Evolutionary conservation across 495 filamentous ascomycete genomes (phyloP), one percentile per base, ranked within the genome.

Genomic region (Penicillium crystallinum): DNA sequence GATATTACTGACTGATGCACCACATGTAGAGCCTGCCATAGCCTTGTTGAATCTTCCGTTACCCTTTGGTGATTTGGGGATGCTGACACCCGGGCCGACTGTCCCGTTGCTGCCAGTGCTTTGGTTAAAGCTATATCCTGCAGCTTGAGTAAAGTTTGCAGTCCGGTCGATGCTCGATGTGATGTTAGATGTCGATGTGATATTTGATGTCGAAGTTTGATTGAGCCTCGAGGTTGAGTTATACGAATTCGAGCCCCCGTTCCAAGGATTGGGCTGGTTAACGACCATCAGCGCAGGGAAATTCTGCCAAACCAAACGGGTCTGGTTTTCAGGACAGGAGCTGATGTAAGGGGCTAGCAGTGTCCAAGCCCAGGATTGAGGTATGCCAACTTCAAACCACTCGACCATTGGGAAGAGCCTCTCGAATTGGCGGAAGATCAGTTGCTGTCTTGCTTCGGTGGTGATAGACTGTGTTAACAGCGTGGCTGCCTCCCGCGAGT

Each of bases 301-400:
- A 71, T 95, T 96, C 65, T 95, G 87, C 90, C 90, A 95, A 10
- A 83, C 75, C 31, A 95, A 73, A 4, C 87, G 80, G 4, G 89
- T 95, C 57, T 85, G 81, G 58, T 86, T 83, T 44, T 65, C 66
- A 0, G 90, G 89, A 65, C 91, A 96, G 11, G 77, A 82, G 41
- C 81, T 85, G 68, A 96, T 91, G 65, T 89, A 91, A 0, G 88
- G 91, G 0, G 91, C 89, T 30, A 96, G 76, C 9, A 89, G 76
- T 0, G 89, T 85, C 91, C 91, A 95, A 2, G 85, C 81, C 88
- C 91, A 95, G 0, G 85, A 88, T 63, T 95, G 90, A 0, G 89
- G 89, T 17, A 91, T 80, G 21, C 88, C 88, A 9, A 81, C 77
- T 66, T 90, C 81, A 65, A 92, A 91, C 87, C 86, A 95, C 3